A percentile compares a stretch with the other conserved stretches of the same genome.
Evolutionary conservation across 2,329 filamentous ascomycete species (phyloP).

Genomic region (Trichophyton simii): DNA sequence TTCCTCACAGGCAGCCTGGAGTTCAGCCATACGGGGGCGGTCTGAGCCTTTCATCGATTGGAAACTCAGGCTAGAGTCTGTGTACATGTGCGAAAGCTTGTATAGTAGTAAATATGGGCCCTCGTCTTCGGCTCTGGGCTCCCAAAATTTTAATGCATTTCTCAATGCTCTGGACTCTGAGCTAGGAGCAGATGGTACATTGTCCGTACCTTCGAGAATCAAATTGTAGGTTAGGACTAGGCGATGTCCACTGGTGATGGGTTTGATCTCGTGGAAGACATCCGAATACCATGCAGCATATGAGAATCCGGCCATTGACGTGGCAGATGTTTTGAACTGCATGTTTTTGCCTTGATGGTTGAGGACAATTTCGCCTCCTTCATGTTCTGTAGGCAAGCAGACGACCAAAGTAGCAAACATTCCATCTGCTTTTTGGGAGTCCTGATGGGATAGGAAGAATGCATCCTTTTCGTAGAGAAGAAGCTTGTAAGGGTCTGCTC

Average conservation of each 20-base stretch:
- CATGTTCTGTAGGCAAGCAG: constrained; percentile 37
- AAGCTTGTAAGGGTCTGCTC: constrained; percentile 36
- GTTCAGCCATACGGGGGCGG: constrained; percentile 9
- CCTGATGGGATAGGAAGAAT: constrained; percentile 38
- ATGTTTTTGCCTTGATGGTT: constrained; percentile 26
- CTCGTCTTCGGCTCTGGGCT: not conserved
- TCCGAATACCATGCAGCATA: constrained; percentile 39
- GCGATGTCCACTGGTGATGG: constrained; percentile 37
- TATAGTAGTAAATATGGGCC: constrained; percentile 14
- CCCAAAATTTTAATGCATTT: constrained; percentile 8
- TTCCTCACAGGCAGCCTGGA: constrained; percentile 14
- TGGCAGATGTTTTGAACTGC: constrained; percentile 20
- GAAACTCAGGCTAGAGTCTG: constrained; percentile 14
- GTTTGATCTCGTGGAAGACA: constrained; percentile 40
- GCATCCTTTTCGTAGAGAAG: constrained; percentile 40
- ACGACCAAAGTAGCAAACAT: constrained; percentile 43
- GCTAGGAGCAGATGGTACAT: not conserved
- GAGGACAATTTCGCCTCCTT: constrained; percentile 37
- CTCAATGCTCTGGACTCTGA: not conserved
- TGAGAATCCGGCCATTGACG: constrained; percentile 19
- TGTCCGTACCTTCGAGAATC: constrained; percentile 17
- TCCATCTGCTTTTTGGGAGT: constrained; percentile 36
- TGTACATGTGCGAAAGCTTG: constrained; percentile 18
- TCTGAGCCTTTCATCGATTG: constrained; percentile 17
- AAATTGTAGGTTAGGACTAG: constrained; percentile 45